A percentile compares a stretch with the other conserved stretches of the same genome.
Conservation (phyloP, 345 rosid genomes). For the Hypericum androsaemum region DNA sequence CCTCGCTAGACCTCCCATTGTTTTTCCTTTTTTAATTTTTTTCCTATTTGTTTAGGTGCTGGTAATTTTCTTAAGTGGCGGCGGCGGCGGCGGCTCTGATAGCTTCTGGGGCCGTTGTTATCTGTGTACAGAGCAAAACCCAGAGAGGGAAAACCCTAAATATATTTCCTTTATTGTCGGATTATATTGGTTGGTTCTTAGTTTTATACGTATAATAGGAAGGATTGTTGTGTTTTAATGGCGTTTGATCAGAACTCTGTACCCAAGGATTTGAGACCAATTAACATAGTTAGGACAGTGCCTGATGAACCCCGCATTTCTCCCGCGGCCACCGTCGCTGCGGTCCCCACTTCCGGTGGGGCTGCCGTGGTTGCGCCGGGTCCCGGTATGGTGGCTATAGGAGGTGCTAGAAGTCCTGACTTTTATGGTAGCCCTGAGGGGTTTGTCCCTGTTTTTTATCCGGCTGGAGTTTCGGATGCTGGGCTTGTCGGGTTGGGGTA, state of each 20-base stretch:
- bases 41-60: not conserved
- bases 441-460: conserved; percentile 36
- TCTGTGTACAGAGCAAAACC: conserved; percentile 7
- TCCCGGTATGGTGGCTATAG: not conserved
- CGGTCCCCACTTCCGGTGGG: too few species aligned
- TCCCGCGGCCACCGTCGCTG: conserved; percentile 10
- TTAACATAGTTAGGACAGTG: conserved; percentile 26
- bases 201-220: too few species aligned
- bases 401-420: conserved; percentile 22
- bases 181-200: not conserved
- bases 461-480: conserved; percentile 29
- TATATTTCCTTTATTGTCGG: conserved; percentile 11
- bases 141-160: conserved; percentile 15
- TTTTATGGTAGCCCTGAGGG: conserved; percentile 22
- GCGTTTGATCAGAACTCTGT: conserved; percentile 52
- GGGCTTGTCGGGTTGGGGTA: conserved; percentile 41
- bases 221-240: conserved; percentile 19
- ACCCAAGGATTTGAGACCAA: conserved; percentile 37
- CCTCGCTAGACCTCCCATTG: not conserved
- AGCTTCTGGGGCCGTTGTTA: not conserved
- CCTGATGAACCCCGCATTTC: conserved; percentile 46
- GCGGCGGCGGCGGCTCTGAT: too few species aligned
- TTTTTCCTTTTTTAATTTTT: not conserved
- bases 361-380: not conserved
- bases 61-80: too few species aligned